Percentiles rank a stretch among this genome's conserved stretches.
These are phyloP conservation scores for Phanerochaete sordida DNA, from an alignment of 768 basidiomycete species.

Conservation along the genomic window DNA sequence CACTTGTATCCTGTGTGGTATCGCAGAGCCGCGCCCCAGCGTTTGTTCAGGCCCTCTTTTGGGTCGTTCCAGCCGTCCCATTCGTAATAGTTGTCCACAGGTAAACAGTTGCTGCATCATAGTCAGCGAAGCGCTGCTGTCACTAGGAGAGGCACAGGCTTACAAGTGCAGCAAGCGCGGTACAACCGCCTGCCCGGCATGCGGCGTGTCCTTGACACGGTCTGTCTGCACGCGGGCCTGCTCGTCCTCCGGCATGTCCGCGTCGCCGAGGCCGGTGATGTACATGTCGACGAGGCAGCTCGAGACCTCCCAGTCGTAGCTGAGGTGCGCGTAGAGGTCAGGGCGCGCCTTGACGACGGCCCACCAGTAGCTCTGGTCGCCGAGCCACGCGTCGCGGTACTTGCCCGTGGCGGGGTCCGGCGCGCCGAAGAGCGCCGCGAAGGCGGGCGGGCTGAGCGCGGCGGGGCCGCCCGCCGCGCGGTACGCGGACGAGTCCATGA, in stretches of 20 bases:
- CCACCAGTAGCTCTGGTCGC: conserved; percentile 55
- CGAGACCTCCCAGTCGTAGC: conserved; percentile 46
- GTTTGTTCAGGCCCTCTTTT: conserved; percentile 31
- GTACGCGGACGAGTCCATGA: conserved; percentile 46
- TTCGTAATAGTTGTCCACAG: conserved; percentile 32
- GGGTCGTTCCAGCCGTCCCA: conserved; percentile 47
- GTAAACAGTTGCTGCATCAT: conserved; percentile 40
- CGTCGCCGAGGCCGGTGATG: conserved; percentile 39
- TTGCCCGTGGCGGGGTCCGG: conserved; percentile 33
- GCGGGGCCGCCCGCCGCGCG: conserved; percentile 24
- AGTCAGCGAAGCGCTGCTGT: conserved; percentile 10
- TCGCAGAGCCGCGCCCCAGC: conserved; percentile 42
- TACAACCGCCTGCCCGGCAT: conserved; percentile 38
- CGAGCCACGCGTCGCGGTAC: conserved; percentile 43
- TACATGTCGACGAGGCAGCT: conserved; percentile 48
- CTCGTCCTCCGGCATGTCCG: conserved; percentile 30
- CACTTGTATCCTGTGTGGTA: conserved; percentile 48
- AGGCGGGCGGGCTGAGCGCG: conserved; percentile 37
- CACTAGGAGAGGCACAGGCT: conserved; percentile 18
- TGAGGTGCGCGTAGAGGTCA: conserved; percentile 40
- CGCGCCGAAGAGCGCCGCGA: conserved; percentile 40
- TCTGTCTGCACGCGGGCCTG: conserved; percentile 30
- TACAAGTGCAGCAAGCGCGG: conserved; percentile 52
- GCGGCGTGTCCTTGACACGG: conserved; percentile 33
- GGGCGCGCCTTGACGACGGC: conserved; percentile 42